These are phyloP conservation scores for Eimeria necatrix DNA, from an alignment of 169 alveolate genomes.

Conservation along the genomic window DNA sequence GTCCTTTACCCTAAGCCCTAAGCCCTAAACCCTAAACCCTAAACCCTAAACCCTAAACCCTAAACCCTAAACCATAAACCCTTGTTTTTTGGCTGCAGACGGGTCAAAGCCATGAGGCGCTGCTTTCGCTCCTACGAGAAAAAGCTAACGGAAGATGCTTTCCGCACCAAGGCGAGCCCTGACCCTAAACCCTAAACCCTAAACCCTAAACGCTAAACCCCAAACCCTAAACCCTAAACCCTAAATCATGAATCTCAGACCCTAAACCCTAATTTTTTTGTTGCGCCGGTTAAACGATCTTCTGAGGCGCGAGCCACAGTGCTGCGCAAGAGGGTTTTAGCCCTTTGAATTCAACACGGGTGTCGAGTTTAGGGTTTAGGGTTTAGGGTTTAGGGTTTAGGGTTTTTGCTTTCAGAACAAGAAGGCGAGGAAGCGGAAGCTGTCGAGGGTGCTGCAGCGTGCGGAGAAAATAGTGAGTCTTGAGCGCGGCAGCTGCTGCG, in stretches of 20 bases:
- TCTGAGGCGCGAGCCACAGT: no score
- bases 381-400: background rate
- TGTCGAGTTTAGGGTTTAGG: background rate
- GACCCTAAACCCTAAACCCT: background rate
- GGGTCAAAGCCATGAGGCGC: conserved; percentile 33
- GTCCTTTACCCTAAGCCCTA: background rate
- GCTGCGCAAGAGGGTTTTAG: background rate
- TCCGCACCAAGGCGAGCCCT: conserved; percentile 18
- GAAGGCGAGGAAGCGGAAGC: background rate
- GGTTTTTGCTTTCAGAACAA: background rate
- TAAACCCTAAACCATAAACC: conserved; percentile 24
- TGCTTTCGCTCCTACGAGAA: conserved; percentile 17
- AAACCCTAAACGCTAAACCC: conserved; percentile 3
- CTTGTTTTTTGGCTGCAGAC: conserved; percentile 8
- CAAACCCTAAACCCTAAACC: conserved; percentile 37
- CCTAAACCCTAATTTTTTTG: background rate
- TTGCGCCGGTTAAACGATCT: background rate
- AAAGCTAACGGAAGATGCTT: conserved; percentile 19
- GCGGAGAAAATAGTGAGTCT: conserved; percentile 83
- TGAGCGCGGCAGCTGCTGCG: background rate
- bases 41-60: background rate
- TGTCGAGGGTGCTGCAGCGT: conserved; percentile 92
- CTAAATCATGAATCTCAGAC: conserved; percentile 6
- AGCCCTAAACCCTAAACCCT: background rate
- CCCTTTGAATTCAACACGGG: background rate